These are phyloP conservation scores for Talaromyces piceae DNA, from an alignment of 2,329 filamentous ascomycete genomes.

Conservation along the genomic window DNA sequence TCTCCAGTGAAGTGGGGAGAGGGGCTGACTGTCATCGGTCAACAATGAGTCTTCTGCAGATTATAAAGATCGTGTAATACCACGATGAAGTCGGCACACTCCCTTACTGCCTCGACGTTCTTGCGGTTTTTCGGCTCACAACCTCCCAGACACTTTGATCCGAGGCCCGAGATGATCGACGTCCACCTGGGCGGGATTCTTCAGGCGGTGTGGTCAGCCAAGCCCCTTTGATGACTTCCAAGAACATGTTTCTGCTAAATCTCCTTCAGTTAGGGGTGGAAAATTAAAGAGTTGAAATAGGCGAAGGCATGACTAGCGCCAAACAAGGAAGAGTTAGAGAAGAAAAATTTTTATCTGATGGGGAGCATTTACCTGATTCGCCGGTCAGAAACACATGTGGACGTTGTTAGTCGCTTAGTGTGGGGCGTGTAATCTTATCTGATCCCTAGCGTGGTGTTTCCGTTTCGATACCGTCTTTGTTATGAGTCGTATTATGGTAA, in stretches of 20 bases:
- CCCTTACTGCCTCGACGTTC: no score
- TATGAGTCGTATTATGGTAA: not conserved
- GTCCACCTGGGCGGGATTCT: not conserved
- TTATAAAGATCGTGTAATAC: no score
- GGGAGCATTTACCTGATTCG: slow-evolving; percentile 3
- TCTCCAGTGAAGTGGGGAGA: no score
- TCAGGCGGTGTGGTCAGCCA: not conserved
- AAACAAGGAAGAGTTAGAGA: not conserved
- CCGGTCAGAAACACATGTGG: not conserved
- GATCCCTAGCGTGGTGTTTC: slow-evolving; percentile 5
- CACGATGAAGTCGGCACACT: no score
- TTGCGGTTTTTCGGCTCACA: no score
- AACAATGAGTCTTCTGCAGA: no score
- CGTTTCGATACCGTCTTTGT: not conserved
- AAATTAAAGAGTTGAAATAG: not conserved
- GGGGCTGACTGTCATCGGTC: no score
- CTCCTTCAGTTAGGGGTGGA: not conserved
- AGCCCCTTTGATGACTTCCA: not conserved
- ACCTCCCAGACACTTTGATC: no score
- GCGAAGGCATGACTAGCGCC: not conserved
- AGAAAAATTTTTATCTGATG: slow-evolving; percentile 12
- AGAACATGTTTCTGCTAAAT: not conserved
- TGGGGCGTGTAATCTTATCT: slow-evolving; percentile 8
- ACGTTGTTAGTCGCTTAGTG: not conserved
- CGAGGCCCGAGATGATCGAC: not conserved